Evolutionary conservation across 1,139 yeast species (phyloP).

Genomic region (Pichia sp.): DNA sequence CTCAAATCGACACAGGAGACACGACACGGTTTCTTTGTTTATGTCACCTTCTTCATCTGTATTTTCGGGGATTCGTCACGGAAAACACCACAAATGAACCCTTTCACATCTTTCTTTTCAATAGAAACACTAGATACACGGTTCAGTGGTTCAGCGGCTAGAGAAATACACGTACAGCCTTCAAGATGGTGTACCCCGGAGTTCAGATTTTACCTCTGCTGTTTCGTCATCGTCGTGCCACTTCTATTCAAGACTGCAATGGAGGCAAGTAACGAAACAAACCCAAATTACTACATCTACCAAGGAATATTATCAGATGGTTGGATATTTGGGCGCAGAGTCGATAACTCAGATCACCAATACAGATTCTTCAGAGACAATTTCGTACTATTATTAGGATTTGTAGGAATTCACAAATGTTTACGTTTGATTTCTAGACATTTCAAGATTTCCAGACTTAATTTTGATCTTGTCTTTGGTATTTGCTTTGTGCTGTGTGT

Average conservation of each 20-base stretch:
- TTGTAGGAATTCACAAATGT: conserved; percentile 53
- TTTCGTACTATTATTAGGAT: conserved; percentile 55
- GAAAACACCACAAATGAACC: neutral
- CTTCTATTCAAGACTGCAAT: conserved; percentile 78
- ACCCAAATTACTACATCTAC: conserved; percentile 71
- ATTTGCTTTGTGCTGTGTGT: conserved; percentile 64
- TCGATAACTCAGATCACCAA: conserved; percentile 88
- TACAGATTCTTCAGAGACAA: conserved; percentile 86
- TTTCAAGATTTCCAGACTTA: conserved; percentile 37
- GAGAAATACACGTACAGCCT: conserved; percentile 42
- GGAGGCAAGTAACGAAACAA: conserved; percentile 74
- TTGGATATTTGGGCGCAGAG: conserved; percentile 80
- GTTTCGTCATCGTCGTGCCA: conserved; percentile 72
- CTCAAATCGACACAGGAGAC: too few species aligned
- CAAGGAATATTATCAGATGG: conserved; percentile 61
- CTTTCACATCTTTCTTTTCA: conserved; percentile 34
- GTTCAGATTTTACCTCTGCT: conserved; percentile 61
- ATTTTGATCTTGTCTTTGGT: conserved; percentile 75
- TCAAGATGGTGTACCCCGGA: conserved; percentile 78
- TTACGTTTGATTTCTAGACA: conserved; percentile 41
- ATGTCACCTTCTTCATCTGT: neutral
- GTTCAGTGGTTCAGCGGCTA: conserved; percentile 50
- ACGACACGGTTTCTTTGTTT: neutral
- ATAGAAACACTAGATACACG: conserved; percentile 79
- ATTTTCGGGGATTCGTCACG: too few species aligned